Evolutionary conservation across 495 filamentous ascomycete species (phyloP), one percentile per base, ranked within the genome.

Genomic region (Penicillium waksmanii): DNA sequence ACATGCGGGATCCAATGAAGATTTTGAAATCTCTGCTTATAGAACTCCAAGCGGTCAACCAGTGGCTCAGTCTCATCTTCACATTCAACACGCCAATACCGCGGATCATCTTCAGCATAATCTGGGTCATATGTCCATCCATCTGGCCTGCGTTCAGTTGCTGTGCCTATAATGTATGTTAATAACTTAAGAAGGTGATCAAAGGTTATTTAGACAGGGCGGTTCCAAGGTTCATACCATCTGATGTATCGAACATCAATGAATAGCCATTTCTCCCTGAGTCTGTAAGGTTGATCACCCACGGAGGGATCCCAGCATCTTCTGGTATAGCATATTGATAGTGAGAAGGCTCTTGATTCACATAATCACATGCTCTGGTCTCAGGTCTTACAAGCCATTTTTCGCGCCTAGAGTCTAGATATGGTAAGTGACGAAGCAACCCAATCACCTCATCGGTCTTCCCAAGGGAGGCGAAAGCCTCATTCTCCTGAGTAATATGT

Each of bases 401-500:
- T 3, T 34, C 13, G 23, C 17, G 10, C 27, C 49, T 51, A 13
- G 49, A 51, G 23, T 51, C 49, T 51, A 51, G 49, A 17, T 51
- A 51, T 51, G 23, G 49, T 23, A 51, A 51, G 49, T 51, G 49
- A 13, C 49, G 49, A 35, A 51, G 49, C 10, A 51, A 23, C 3
- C 34, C 31, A 17, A 51, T 33, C 3, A 51, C 27, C 15, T 51
- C 27, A 18, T 51, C 49, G 3, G 49, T 51, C n/a, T 35, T 51
- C 3, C 33, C 33, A 8, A 51, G 23, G 13, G 49, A 51, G 21
- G 27, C 27, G n/a, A 51, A 51, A 3, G 27, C 23, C 23, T 51
- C 23, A 33, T 51, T 51, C 33, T 51, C 49, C 49, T 34, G 49
- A 18, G 27, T 33, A 17, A 51, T 51, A 23, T 51, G 49, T 13